A percentile compares a stretch with the other conserved stretches of the same genome.
phyloP scores from a whole-genome alignment of 192 early-diverging fungal species.

The Chytriomyces confervae region DNA sequence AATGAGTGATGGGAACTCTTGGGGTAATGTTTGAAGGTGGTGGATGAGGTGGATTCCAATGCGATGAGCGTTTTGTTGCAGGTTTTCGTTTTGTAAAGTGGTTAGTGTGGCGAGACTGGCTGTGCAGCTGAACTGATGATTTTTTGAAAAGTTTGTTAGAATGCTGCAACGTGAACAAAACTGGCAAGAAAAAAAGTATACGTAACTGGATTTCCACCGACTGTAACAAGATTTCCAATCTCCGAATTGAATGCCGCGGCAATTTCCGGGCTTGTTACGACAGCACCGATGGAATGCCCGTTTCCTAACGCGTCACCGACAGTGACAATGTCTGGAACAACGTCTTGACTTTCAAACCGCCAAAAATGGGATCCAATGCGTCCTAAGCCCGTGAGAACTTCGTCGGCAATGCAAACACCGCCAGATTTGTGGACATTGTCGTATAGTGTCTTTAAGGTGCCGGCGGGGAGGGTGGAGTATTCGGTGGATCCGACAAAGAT shows the following conservation, averaged over 20 bases:
- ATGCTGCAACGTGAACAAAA: too few species aligned
- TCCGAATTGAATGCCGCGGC: not conserved
- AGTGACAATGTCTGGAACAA: not conserved
- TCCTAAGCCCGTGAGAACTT: not conserved
- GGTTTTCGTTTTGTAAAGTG: not conserved
- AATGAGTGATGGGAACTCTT: not conserved
- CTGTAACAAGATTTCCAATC: not conserved
- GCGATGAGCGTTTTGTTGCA: not conserved
- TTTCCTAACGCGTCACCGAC: not conserved
- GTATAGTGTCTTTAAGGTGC: not conserved
- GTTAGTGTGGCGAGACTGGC: not conserved
- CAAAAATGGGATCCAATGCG: not conserved
- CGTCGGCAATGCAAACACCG: not conserved
- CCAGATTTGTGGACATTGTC: not conserved
- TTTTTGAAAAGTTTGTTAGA: too few species aligned
- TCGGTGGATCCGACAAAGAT: not conserved
- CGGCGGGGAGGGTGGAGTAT: not conserved
- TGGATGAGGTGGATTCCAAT: not conserved
- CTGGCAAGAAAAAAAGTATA: too few species aligned
- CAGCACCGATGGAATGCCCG: not conserved
- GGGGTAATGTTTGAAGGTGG: not conserved
- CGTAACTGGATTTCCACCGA: not conserved
- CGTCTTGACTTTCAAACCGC: not conserved
- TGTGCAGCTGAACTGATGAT: not conserved
- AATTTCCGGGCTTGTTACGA: not conserved